Evolutionary conservation across 225 moss, liverwort and hornwort genomes (phyloP).

Genomic region (Polytrichum formosum): DNA sequence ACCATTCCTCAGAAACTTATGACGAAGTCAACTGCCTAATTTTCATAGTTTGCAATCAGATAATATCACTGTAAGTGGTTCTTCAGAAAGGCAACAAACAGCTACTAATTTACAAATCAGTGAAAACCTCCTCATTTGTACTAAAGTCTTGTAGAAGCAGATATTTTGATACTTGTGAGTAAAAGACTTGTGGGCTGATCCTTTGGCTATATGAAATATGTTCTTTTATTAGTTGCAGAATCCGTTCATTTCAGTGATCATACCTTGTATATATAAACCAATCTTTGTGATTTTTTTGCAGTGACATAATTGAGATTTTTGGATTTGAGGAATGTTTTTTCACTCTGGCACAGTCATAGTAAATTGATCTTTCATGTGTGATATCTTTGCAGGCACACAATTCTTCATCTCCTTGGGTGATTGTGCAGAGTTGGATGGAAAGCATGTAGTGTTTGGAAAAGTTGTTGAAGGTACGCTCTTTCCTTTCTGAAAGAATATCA

Average conservation of each 20-base stretch:
- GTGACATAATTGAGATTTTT: too few relatives aligned
- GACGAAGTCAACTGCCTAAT: not conserved
- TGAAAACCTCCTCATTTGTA: too few relatives aligned
- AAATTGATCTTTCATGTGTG: not conserved
- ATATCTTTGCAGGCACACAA: conserved; percentile 51
- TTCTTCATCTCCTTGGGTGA: conserved; percentile 78
- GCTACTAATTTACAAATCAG: too few relatives aligned
- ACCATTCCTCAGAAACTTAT: not conserved
- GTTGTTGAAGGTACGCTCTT: conserved; percentile 61
- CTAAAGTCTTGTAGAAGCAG: too few relatives aligned
- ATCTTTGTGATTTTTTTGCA: too few relatives aligned
- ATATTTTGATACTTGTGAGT: too few relatives aligned
- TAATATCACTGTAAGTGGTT: not conserved
- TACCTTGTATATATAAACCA: too few relatives aligned
- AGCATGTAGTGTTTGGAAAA: conserved; percentile 77
- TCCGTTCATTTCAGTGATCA: too few relatives aligned
- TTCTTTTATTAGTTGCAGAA: not conserved
- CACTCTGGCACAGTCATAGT: too few relatives aligned
- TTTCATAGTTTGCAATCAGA: not conserved
- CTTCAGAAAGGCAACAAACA: too few relatives aligned
- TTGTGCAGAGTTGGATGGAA: conserved; percentile 74
- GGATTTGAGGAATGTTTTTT: too few relatives aligned
- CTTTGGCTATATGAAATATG: not conserved
- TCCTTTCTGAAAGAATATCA: not conserved
- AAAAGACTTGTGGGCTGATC: not conserved